Conservation (phyloP, 176 grass and related monocot species). For the Lolium rigidum region DNA sequence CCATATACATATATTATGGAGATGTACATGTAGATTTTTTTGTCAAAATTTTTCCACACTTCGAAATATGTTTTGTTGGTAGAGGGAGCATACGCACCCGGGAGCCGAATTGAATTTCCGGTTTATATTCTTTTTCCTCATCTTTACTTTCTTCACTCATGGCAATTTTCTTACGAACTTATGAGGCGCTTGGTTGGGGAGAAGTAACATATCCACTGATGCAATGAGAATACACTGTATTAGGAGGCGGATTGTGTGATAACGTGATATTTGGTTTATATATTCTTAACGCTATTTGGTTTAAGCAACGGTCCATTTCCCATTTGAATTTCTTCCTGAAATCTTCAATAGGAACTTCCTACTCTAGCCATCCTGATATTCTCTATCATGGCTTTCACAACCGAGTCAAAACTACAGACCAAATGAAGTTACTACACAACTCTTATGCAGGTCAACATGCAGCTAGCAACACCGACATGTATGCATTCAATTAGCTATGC, state of each 20-base stretch:
- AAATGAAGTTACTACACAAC: not conserved
- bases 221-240: not conserved
- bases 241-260: not conserved
- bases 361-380: not conserved
- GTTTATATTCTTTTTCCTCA: not conserved
- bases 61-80: too few species aligned
- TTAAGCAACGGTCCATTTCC: not conserved
- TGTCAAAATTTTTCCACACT: too few species aligned
- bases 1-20: too few species aligned
- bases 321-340: not conserved
- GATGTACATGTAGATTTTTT: too few species aligned
- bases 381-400: not conserved
- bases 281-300: not conserved
- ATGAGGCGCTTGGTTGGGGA: not conserved
- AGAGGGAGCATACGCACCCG: too few species aligned
- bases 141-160: not conserved
- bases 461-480: not conserved
- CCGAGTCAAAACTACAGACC: too few species aligned
- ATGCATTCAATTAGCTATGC: not conserved
- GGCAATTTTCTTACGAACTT: not conserved
- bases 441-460: not conserved
- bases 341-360: not conserved
- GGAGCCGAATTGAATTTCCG: too few species aligned
- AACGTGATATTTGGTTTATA: not conserved
- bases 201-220: not conserved